These are phyloP conservation scores for Umbelopsis vinacea DNA, from an alignment of 192 early-diverging fungal genomes.

Conservation along the genomic window DNA sequence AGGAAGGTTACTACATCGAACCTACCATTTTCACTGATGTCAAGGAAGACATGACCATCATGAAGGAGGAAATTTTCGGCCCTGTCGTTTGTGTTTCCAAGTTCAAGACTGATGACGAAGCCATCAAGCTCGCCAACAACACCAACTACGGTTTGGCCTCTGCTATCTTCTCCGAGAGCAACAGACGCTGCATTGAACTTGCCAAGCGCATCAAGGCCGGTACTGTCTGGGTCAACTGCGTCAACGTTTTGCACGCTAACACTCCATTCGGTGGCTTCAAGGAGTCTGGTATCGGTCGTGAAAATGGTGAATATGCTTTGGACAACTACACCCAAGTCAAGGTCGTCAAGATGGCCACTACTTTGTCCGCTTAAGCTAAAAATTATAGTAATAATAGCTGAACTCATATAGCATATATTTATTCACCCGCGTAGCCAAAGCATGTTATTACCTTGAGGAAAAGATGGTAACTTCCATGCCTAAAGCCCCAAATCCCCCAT, in stretches of 20 bases:
- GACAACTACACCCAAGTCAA: constrained; percentile 52
- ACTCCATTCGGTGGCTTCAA: constrained; percentile 77
- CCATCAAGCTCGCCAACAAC: constrained; percentile 67
- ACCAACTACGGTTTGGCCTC: constrained; percentile 79
- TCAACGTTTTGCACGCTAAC: constrained; percentile 55
- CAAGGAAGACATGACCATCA: constrained; percentile 55
- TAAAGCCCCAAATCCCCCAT: no score
- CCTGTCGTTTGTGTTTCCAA: constrained; percentile 79
- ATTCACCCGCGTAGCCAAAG: neutral
- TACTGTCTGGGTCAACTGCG: constrained; percentile 66
- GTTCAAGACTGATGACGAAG: constrained; percentile 78
- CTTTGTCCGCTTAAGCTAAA: neutral
- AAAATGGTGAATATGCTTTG: constrained; percentile 59
- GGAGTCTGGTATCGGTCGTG: constrained; percentile 68
- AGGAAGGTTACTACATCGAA: constrained; percentile 77
- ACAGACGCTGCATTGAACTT: constrained; percentile 57
- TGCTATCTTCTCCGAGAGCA: constrained; percentile 74
- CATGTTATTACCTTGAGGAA: no score
- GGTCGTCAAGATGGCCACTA: constrained; percentile 32
- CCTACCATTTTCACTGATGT: constrained; percentile 79
- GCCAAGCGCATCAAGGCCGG: constrained; percentile 56
- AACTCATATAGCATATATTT: neutral
- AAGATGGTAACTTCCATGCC: no score
- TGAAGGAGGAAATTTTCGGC: constrained; percentile 87
- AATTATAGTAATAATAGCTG: neutral